A percentile compares a stretch with the other conserved stretches of the same genome.
Evolutionary conservation across 129 eudicot genomes (phyloP).

Genomic region (Cynara cardunculus): DNA sequence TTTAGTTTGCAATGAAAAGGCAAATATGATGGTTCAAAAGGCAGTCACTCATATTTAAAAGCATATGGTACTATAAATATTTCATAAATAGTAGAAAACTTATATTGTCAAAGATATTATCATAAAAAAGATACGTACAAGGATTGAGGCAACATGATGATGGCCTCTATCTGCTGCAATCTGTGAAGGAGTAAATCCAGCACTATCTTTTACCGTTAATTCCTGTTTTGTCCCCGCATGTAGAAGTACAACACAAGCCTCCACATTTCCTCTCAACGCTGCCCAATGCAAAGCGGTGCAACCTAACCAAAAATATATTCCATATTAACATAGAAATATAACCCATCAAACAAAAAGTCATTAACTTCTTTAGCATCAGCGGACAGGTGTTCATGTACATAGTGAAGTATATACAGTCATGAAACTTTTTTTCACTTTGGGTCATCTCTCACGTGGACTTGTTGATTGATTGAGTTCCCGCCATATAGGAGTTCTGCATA

Average conservation of each 20-base stretch:
- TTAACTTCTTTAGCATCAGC: background rate
- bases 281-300: conserved; percentile 99
- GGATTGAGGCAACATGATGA: conserved; percentile 71
- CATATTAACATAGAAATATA: conserved; percentile 7
- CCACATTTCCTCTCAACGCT: conserved; percentile 77
- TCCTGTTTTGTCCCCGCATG: conserved; percentile 86
- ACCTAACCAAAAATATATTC: conserved; percentile 38
- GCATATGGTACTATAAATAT: background rate
- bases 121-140: conserved; percentile 47
- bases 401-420: background rate
- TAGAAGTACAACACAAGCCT: conserved; percentile 80
- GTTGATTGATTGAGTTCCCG: background rate
- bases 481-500: background rate
- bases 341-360: background rate
- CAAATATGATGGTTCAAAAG: conserved; percentile 9
- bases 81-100: background rate
- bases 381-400: background rate
- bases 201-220: conserved; percentile 65
- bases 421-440: background rate
- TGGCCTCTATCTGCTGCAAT: conserved; percentile 95
- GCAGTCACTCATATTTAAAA: background rate
- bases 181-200: conserved; percentile 81
- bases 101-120: background rate
- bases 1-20: background rate
- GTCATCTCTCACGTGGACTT: background rate